Percentiles rank a stretch among this genome's conserved stretches.
Conservation (phyloP, 192 early-diverging fungal genomes). For the Mortierella antarctica region DNA sequence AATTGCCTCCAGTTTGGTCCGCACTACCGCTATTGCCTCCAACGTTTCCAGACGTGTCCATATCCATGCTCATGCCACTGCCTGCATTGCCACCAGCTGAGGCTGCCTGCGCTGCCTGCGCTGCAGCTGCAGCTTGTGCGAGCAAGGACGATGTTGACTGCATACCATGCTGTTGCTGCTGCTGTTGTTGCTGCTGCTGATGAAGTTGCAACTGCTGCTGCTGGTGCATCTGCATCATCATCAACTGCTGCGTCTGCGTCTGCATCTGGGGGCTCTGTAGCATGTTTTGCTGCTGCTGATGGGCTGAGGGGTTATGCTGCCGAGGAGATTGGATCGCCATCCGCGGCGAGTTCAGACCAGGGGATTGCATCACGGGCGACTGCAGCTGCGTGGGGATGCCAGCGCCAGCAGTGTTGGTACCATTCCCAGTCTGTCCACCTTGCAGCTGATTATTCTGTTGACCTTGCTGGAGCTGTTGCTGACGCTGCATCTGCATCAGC, state of each 20-base stretch:
- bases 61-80: neutral
- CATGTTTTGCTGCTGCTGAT: constrained; percentile 31
- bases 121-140: constrained; percentile 17
- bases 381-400: constrained; percentile 22
- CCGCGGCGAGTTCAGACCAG: constrained; percentile 33
- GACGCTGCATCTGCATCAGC: constrained; percentile 1
- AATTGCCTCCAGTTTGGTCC: neutral
- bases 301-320: constrained; percentile 7
- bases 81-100: constrained; percentile 8
- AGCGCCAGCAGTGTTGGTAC: constrained; percentile 2
- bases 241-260: constrained; percentile 21
- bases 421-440: constrained; percentile 13
- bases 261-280: constrained; percentile 45
- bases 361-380: constrained; percentile 34
- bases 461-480: constrained; percentile 8
- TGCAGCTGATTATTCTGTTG: constrained; percentile 19
- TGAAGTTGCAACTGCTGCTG: constrained; percentile 11
- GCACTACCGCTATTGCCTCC: neutral
- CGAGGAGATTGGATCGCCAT: constrained; percentile 43
- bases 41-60: neutral
- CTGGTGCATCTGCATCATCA: constrained; percentile 33
- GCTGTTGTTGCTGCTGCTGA: constrained; percentile 14
- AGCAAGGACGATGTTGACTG: constrained; percentile 30
- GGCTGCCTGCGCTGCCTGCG: constrained; percentile 3
- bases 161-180: constrained; percentile 18